Conservation (phyloP, 352 stramenopile species). For the Phytophthora cactorum region DNA sequence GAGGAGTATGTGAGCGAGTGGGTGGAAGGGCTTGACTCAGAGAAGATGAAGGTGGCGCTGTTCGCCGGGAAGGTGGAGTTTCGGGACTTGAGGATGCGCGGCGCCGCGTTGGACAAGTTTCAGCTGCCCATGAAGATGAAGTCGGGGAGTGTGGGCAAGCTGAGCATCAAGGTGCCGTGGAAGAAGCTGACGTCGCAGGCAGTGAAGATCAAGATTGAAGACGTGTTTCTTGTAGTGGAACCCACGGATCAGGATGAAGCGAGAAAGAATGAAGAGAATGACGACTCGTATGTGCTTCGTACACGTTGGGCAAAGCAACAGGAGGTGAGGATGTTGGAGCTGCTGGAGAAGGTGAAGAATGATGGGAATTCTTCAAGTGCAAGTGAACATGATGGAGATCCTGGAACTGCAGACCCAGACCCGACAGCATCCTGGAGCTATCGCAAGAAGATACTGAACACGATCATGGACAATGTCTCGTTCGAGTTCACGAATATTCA, state of each 20-base stretch:
- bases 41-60: slow-evolving; percentile 89
- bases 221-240: slow-evolving; percentile 78
- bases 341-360: slow-evolving; percentile 73
- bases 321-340: slow-evolving; percentile 76
- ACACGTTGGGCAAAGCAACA: slow-evolving; percentile 84
- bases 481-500: slow-evolving; percentile 87
- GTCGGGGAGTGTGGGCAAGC: slow-evolving; percentile 61
- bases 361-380: slow-evolving; percentile 33
- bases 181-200: slow-evolving; percentile 82
- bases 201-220: slow-evolving; percentile 79
- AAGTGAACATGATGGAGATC: slow-evolving; percentile 24
- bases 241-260: slow-evolving; percentile 65
- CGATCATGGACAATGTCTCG: slow-evolving; percentile 84
- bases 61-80: slow-evolving; percentile 88
- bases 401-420: slow-evolving; percentile 35
- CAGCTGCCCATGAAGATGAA: slow-evolving; percentile 82
- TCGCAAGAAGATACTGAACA: slow-evolving; percentile 83
- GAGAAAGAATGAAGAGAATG: slow-evolving; percentile 32
- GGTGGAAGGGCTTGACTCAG: slow-evolving; percentile 82
- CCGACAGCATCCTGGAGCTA: slow-evolving; percentile 73
- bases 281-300: slow-evolving; percentile 67
- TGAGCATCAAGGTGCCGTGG: slow-evolving; percentile 87
- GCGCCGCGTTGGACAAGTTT: slow-evolving; percentile 77
- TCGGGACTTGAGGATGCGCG: slow-evolving; percentile 74
- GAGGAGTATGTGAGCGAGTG: slow-evolving; percentile 90